Evolutionary conservation across 441 rosid genomes (phyloP).

Genomic region (Cnidoscolus chayamansa): DNA sequence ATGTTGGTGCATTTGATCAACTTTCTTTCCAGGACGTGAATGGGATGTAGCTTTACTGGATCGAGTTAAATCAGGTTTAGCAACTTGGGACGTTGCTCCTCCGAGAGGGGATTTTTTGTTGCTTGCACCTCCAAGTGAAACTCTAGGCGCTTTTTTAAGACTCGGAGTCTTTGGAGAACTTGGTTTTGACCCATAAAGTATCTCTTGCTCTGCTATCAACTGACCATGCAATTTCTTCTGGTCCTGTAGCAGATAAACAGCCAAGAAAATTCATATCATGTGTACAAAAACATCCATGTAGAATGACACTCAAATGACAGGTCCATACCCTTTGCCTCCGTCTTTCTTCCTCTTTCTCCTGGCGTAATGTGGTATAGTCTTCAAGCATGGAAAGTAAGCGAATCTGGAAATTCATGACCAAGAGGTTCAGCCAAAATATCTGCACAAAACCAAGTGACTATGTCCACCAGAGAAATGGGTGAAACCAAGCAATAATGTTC

Average conservation of each 20-base stretch:
- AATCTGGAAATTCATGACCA: conserved; percentile 39
- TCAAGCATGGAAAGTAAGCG: conserved; percentile 89
- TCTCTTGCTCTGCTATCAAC: conserved; percentile 83
- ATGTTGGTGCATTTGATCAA: conserved; percentile 37
- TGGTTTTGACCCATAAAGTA: conserved; percentile 76
- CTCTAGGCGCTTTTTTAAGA: conserved; percentile 59
- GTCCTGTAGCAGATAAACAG: conserved; percentile 39
- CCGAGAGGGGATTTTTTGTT: conserved; percentile 63
- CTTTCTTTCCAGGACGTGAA: conserved; percentile 46
- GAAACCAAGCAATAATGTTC: too few relatives aligned
- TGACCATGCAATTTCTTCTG: conserved; percentile 92
- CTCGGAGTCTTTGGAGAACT: conserved; percentile 64
- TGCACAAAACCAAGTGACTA: not conserved
- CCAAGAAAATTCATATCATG: not conserved
- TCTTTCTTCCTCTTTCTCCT: conserved; percentile 92
- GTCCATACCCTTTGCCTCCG: conserved; percentile 73
- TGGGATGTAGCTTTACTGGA: conserved; percentile 35
- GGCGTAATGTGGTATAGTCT: conserved; percentile 64
- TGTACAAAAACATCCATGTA: not conserved
- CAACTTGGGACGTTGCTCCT: conserved; percentile 61
- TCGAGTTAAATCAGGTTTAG: conserved; percentile 37
- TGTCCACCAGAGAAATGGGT: too few relatives aligned
- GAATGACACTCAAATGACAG: not conserved
- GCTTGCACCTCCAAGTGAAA: conserved; percentile 62
- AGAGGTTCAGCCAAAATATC: conserved; percentile 9